Conservation (phyloP, 2,329 filamentous ascomycete genomes). For the Hymenoscyphus repandus region DNA sequence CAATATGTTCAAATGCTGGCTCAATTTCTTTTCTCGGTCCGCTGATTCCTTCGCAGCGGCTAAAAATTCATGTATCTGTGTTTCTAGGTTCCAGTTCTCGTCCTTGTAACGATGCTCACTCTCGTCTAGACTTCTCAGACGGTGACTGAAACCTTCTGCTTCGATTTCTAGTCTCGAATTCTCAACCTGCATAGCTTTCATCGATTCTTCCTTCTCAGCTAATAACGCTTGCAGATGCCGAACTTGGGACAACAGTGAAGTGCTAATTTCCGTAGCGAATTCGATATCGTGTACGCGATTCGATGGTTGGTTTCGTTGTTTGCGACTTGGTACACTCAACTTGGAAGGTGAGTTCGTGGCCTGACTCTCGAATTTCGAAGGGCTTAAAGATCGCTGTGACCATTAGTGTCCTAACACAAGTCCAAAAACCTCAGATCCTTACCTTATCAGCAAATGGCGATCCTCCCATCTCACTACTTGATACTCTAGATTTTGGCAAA, state of each 20-base stretch:
- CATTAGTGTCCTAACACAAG: constrained; percentile 1
- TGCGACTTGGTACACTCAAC: constrained; percentile 78
- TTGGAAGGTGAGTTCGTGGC: constrained; percentile 85
- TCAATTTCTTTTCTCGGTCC: constrained; percentile 79
- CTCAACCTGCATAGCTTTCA: constrained; percentile 70
- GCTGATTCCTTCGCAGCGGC: constrained; percentile 68
- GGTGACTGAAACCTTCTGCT: constrained; percentile 70
- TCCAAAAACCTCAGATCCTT: constrained; percentile 15
- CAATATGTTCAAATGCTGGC: constrained; percentile 62
- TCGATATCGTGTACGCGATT: constrained; percentile 93
- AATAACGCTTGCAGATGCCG: constrained; percentile 82
- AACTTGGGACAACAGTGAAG: constrained; percentile 88
- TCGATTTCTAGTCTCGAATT: constrained; percentile 79
- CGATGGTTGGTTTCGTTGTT: constrained; percentile 82
- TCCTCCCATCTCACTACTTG: constrained; percentile 56
- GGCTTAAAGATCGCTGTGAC: constrained; percentile 41
- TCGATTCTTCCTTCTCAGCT: constrained; percentile 78
- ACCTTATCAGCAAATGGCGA: constrained; percentile 45
- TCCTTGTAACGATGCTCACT: constrained; percentile 96
- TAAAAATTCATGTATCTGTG: constrained; percentile 78
- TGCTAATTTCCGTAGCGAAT: constrained; percentile 97
- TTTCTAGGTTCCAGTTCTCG: constrained; percentile 97
- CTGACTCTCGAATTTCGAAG: constrained; percentile 77
- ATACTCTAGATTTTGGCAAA: constrained; percentile 74
- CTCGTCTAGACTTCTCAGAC: constrained; percentile 79